Evolutionary conservation across 2,329 filamentous ascomycete species (phyloP), one percentile per base, ranked within the genome.

Genomic region (Immersiporthe knoxdaviesiana): DNA sequence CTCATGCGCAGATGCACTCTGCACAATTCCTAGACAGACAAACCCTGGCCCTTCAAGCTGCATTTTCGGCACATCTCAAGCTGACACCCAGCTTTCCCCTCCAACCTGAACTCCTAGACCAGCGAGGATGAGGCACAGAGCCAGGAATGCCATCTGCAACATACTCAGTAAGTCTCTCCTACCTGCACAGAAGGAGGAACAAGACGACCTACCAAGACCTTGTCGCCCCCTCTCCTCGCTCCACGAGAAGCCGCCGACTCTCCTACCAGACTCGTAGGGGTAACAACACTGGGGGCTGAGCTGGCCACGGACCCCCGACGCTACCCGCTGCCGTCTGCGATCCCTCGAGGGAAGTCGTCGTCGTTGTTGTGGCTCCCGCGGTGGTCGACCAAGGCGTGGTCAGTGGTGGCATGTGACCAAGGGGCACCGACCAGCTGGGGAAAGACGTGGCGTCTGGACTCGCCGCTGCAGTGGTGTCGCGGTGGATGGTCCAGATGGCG

Each of bases 141-240:
- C 63, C 60, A 70, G 37, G 30, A 65, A n/a, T 2, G 47, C 64
- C 44, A 66, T 52, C 69, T 71, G 27, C 12, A 12, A n/a, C 8
- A 18, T 27, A 58, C 32, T 71, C 56, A 69, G 67, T 64, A 47
- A 61, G 12, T 21, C 10, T 18, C 30, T 7, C 16, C 39, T 54
- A 47, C 11, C 27, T 44, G 27, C 47, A 18, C 24, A n/a, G 30
- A 37, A 35, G 30, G 47, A 35, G 24, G 47, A 41, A 37, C 1
- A 58, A 24, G n/a, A 44, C 3, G 14, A 69, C 69, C 0, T 71
- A 71, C 69, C 64, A 63, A 64, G 35, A 69, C 32, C 60, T 50
- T 64, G 60, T 50, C 63, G 18, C 37, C 21, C n/a, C 30, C 14
- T 24, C 37, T 18, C 39, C 30, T 65, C 18, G 35, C 16, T 4